phyloP scores from a whole-genome alignment of 139 green algal genomes.

The Haematococcus lacustris region DNA sequence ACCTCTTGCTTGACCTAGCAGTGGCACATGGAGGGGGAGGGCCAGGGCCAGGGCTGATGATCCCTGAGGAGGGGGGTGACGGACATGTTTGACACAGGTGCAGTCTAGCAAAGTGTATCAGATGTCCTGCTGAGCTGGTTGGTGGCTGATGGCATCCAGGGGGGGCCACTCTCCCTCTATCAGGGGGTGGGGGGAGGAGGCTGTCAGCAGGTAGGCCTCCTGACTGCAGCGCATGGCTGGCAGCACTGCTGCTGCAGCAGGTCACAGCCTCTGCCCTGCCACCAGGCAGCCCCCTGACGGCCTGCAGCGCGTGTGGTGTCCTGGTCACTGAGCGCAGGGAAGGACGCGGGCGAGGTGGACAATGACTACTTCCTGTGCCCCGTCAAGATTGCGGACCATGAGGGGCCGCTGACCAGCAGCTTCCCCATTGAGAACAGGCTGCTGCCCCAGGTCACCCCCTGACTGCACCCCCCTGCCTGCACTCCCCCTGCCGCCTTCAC shows the following conservation, averaged over 20 bases:
- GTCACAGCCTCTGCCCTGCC: not conserved
- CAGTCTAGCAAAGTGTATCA: not conserved
- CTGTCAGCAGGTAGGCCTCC: not conserved
- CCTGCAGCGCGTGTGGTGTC: not conserved
- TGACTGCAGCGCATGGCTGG: not conserved
- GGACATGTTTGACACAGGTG: too few relatives aligned
- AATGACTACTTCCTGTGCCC: slow-evolving; percentile 95
- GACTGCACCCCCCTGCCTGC: too few relatives aligned
- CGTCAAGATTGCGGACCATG: slow-evolving; percentile 86
- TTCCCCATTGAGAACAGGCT: slow-evolving; percentile 96
- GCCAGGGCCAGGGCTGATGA: too few relatives aligned
- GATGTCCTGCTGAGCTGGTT: not conserved
- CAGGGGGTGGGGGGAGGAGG: not conserved
- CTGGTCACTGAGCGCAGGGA: too few relatives aligned
- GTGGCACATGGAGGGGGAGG: too few relatives aligned
- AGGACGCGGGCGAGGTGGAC: slow-evolving; percentile 85
- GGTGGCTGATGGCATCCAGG: not conserved
- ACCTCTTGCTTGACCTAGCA: too few relatives aligned
- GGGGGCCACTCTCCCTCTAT: not conserved
- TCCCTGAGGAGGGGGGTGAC: too few relatives aligned
- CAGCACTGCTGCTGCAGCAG: not conserved
- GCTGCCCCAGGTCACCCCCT: slow-evolving; percentile 57
- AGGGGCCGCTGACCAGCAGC: slow-evolving; percentile 51
- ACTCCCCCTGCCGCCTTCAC: too few relatives aligned
- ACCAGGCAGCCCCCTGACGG: not conserved